Evolutionary conservation across 2,329 filamentous ascomycete species (phyloP).

Genomic region (Talaromyces funiculosus): DNA sequence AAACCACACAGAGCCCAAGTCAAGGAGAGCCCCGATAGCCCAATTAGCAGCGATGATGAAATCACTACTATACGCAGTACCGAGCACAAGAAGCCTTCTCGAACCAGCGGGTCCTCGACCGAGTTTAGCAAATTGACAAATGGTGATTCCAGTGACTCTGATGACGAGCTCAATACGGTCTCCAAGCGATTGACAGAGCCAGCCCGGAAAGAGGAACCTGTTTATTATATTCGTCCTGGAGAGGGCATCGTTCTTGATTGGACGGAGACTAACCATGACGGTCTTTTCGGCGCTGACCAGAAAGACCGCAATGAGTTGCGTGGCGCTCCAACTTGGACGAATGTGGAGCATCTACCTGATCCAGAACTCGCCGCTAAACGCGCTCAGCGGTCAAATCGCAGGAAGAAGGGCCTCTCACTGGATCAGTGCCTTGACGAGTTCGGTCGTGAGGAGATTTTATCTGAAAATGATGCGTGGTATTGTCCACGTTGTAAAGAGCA

Average conservation of each 20-base stretch:
- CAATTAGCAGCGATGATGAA: conserved; percentile 29
- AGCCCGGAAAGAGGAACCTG: conserved; percentile 29
- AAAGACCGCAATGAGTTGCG: conserved; percentile 47
- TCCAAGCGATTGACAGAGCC: conserved; percentile 17
- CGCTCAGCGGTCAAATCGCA: conserved; percentile 58
- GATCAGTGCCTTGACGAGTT: conserved; percentile 93
- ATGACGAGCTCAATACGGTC: conserved; percentile 16
- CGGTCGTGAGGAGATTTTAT: conserved; percentile 86
- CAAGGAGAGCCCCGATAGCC: conserved; percentile 19
- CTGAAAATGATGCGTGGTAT: conserved; percentile 95
- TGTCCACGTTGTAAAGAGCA: conserved; percentile 94
- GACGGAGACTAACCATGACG: conserved; percentile 63
- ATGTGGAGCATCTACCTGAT: conserved; percentile 51
- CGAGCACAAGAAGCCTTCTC: conserved; percentile 13
- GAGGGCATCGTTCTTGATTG: conserved; percentile 88
- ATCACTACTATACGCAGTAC: conserved; percentile 19
- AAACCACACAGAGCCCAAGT: conserved; percentile 14
- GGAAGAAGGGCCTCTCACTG: conserved; percentile 71
- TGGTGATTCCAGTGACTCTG: conserved; percentile 19
- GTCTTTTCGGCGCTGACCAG: conserved; percentile 54
- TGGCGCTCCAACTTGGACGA: conserved; percentile 55
- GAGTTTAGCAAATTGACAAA: conserved; percentile 14
- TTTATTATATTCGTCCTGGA: conserved; percentile 68
- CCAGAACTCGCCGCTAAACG: conserved; percentile 60
- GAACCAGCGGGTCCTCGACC: conserved; percentile 17